Conservation (phyloP, 257 asterid genomes). For the Solanum corneliomulleri region DNA sequence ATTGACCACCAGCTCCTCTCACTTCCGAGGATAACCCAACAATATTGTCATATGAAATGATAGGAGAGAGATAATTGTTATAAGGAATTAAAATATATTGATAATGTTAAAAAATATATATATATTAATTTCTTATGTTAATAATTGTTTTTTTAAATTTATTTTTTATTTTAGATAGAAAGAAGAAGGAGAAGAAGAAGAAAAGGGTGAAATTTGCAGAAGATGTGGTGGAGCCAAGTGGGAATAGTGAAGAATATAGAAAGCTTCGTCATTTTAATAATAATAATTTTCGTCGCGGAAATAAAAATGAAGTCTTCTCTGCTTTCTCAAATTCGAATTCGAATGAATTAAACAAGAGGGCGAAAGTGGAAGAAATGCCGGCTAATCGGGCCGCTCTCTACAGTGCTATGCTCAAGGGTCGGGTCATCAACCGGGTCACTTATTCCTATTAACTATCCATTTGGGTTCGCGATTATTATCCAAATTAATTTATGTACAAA, state of each 20-base stretch:
- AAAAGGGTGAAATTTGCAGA: conserved; percentile 78
- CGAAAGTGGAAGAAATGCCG: conserved; percentile 38
- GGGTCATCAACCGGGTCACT: conserved; percentile 36
- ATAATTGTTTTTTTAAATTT: background rate
- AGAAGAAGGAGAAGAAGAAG: conserved; percentile 46
- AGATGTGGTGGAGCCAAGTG: conserved; percentile 82
- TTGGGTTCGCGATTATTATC: background rate
- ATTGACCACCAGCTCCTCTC: no score
- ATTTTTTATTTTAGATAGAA: conserved; percentile 21
- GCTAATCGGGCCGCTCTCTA: conserved; percentile 62
- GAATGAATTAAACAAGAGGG: conserved; percentile 2
- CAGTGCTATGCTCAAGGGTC: conserved; percentile 60
- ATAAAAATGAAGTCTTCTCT: background rate
- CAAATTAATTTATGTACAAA: conserved; percentile 2
- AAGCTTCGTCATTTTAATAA: conserved; percentile 12
- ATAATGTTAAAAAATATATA: background rate
- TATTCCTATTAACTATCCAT: conserved; percentile 24
- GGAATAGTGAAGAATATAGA: conserved; percentile 65
- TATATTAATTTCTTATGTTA: background rate
- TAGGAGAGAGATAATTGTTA: background rate
- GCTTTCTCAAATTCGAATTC: background rate
- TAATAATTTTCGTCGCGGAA: background rate
- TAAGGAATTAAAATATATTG: background rate
- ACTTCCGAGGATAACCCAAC: no score
- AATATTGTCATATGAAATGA: background rate